A percentile compares a stretch with the other conserved stretches of the same genome.
phyloP scores from a whole-genome alignment of 176 grass and related monocot species.

The Ensete ventricosum region DNA sequence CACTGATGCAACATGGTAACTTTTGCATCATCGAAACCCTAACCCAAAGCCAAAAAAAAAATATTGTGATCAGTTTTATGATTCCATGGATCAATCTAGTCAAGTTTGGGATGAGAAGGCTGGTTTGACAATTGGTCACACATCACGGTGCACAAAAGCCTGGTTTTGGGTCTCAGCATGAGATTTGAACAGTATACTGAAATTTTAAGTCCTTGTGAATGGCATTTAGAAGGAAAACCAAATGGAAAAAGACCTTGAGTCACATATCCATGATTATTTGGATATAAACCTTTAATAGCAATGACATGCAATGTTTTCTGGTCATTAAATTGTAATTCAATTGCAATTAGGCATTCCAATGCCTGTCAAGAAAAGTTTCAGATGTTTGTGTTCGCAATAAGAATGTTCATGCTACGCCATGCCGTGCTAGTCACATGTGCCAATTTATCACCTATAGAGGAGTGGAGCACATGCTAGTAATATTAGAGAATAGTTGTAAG shows the following conservation, averaged over 20 bases:
- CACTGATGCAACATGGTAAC: too few species aligned
- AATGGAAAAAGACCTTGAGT: neutral
- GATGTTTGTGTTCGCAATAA: neutral
- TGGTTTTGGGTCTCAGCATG: too few species aligned
- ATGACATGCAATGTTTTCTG: too few species aligned
- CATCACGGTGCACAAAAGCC: too few species aligned
- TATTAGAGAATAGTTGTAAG: too few species aligned
- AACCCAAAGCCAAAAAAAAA: too few species aligned
- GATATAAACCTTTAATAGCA: too few species aligned
- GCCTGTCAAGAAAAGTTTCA: neutral
- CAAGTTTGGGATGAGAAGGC: neutral
- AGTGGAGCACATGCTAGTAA: neutral
- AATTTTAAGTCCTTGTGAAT: neutral
- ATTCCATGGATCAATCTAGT: neutral
- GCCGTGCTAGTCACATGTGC: neutral
- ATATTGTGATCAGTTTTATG: neutral
- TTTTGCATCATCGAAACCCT: too few species aligned
- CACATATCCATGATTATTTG: too few species aligned
- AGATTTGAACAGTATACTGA: too few species aligned
- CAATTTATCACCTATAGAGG: neutral
- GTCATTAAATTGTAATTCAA: neutral
- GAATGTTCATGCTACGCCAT: neutral
- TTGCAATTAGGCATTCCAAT: neutral
- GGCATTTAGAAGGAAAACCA: neutral
- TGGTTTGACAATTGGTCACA: neutral